Conservation (phyloP, 2,329 filamentous ascomycete genomes). For the Sporothrix dimorphospora region DNA sequence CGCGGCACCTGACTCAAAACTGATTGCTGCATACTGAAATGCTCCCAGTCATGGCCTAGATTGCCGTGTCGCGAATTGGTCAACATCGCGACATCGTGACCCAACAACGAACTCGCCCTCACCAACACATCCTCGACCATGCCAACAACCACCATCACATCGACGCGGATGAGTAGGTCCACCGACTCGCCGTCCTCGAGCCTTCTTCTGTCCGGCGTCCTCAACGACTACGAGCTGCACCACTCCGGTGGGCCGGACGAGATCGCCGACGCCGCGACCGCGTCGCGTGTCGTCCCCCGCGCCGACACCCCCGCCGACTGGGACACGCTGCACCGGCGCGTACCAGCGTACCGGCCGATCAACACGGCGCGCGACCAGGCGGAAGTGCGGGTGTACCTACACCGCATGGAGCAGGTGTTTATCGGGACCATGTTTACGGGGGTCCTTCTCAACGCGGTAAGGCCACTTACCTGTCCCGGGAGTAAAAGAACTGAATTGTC, state of each 20-base stretch:
- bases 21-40: too few species aligned
- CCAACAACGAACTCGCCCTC: too few species aligned
- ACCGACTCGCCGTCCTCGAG: neutral
- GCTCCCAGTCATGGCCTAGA: too few species aligned
- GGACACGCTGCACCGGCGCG: neutral
- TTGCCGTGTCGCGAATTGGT: too few species aligned
- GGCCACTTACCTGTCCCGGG: too few species aligned
- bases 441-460: neutral
- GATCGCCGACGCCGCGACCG: neutral
- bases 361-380: neutral
- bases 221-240: neutral
- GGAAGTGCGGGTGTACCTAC: neutral
- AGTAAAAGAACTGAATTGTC: too few species aligned
- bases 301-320: neutral
- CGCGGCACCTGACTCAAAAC: too few species aligned
- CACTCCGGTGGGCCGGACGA: neutral
- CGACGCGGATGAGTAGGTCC: neutral
- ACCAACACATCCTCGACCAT: neutral
- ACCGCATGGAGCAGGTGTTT: neutral
- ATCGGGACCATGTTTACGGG: conserved; percentile 7
- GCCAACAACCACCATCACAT: neutral
- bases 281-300: conserved; percentile 33
- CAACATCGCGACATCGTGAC: too few species aligned
- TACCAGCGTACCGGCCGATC: conserved; percentile 1
- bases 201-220: neutral